Base-by-base conservation (phyloP, 257 asterid species). In the Rhazya stricta region DNA sequence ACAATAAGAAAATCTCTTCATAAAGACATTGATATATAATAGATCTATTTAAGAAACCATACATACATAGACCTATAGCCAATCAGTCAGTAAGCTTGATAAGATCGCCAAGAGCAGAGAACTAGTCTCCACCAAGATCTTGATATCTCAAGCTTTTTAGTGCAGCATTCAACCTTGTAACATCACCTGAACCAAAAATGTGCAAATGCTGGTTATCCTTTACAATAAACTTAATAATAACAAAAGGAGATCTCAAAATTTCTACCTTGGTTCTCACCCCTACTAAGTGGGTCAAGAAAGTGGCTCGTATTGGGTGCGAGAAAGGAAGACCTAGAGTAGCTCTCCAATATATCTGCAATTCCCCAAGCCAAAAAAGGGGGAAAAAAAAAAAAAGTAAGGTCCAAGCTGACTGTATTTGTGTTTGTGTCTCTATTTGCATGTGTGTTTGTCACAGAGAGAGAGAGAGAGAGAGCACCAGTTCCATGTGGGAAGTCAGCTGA, bases 251-350 rank as follows among this genome's bases (percentile, higher is more conserved):
- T 37, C 41, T 29, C 30, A 34, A 54, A 77, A 71, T 1, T 13
- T 43, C 67, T 65, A 72, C 78, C 79, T 46, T 67, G 73, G 78
- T 69, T 72, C 74, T 77, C 9, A 67, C 61, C 74, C 90, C 74
- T 77, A 89, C 95, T 97, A 61, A 81, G 86, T 80, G 87, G 85
- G 85, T 85, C 86, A 78, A 81, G 86, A 74, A 85, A 86, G 88
- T 85, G 84, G 79, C 80, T 84, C 58, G 82, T 83, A 70, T 90
- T 84, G 1, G 90, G 34, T 69, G 91, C 65, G 71, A 85, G 58
- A 76, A 85, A 89, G 68, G 88, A 87, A 79, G 92, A 81, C 84
- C 93, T 81, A 74, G 86, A 84, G 77, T 82, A 89, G 81, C 82
- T 86, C 77, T 84, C 96, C 79, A 91, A 80, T 77, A 91, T 79